Conservation (phyloP, 2,329 filamentous ascomycete genomes). For the Aspergillus oerlinghausenensis region DNA sequence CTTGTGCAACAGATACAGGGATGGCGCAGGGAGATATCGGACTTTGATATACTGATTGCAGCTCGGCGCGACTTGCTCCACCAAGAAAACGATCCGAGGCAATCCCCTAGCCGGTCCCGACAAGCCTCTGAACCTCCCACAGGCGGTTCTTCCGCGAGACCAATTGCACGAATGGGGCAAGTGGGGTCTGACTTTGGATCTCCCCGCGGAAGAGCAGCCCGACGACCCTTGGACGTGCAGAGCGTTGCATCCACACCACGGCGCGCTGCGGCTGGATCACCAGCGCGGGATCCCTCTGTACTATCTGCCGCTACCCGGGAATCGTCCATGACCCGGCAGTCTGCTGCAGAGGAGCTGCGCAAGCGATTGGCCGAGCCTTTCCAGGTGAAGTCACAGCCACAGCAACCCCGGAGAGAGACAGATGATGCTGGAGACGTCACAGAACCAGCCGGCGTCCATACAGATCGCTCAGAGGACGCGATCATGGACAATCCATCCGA, state of each 20-base stretch:
- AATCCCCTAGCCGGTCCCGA: slow-evolving; percentile 12
- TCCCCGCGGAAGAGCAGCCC: slow-evolving; percentile 22
- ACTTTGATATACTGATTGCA: slow-evolving; percentile 68
- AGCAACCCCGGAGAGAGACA: neutral
- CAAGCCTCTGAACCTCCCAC: slow-evolving; percentile 19
- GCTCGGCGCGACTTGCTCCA: slow-evolving; percentile 47
- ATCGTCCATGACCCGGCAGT: slow-evolving; percentile 19
- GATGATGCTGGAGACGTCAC: slow-evolving; percentile 2
- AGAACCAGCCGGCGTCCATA: neutral
- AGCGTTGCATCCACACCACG: slow-evolving; percentile 16
- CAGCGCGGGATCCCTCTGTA: slow-evolving; percentile 19
- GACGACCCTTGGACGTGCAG: slow-evolving; percentile 9
- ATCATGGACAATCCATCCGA: slow-evolving; percentile 29
- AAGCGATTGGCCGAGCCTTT: slow-evolving; percentile 33
- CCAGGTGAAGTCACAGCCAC: slow-evolving; percentile 7
- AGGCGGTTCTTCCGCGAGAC: slow-evolving; percentile 15
- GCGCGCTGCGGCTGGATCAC: slow-evolving; percentile 16
- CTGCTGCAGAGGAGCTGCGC: slow-evolving; percentile 29
- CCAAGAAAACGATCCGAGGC: slow-evolving; percentile 24
- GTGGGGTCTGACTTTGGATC: slow-evolving; percentile 14
- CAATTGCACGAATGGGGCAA: slow-evolving; percentile 1
- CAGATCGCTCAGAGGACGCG: slow-evolving; percentile 10
- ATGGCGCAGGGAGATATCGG: slow-evolving; percentile 61
- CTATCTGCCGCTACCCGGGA: slow-evolving; percentile 21
- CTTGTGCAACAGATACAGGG: slow-evolving; percentile 59